Evolutionary conservation across 2,329 filamentous ascomycete genomes (phyloP).

Genomic region (Periglandula ipomoeae): DNA sequence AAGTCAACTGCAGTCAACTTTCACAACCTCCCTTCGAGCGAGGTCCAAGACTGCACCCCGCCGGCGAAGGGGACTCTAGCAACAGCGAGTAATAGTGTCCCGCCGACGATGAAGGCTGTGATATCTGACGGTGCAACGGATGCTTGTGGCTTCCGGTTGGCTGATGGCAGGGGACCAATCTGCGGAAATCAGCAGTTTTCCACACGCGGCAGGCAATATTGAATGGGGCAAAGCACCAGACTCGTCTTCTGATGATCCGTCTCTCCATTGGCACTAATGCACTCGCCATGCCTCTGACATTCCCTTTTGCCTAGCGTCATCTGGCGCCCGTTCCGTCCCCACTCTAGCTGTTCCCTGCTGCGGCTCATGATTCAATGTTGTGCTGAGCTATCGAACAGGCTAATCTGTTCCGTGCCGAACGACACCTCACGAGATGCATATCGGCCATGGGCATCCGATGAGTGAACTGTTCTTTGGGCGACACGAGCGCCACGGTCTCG

Average conservation of each 20-base stretch:
- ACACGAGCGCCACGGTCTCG: too few relatives aligned
- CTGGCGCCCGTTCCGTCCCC: not conserved
- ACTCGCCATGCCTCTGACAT: not conserved
- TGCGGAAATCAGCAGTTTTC: not conserved
- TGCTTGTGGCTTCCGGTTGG: not conserved
- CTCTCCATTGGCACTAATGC: not conserved
- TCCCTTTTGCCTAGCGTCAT: slow-evolving; percentile 2
- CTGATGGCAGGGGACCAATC: not conserved
- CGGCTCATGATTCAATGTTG: too few relatives aligned
- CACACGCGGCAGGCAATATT: not conserved
- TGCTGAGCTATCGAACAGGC: too few relatives aligned
- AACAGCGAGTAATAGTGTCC: too few relatives aligned
- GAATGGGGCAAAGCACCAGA: not conserved
- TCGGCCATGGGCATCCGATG: too few relatives aligned
- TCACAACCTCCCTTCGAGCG: slow-evolving; percentile 20
- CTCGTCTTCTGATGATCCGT: too few relatives aligned
- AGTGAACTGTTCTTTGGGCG: too few relatives aligned
- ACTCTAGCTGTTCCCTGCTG: too few relatives aligned
- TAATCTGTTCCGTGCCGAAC: not conserved
- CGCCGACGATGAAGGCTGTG: too few relatives aligned
- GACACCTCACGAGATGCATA: not conserved
- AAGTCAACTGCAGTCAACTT: not conserved
- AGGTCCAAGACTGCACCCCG: slow-evolving; percentile 9
- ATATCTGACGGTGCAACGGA: not conserved
- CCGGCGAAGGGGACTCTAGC: slow-evolving; percentile 15